Evolutionary conservation across 495 filamentous ascomycete species (phyloP).

Genomic region (Bathelium albidoporum): DNA sequence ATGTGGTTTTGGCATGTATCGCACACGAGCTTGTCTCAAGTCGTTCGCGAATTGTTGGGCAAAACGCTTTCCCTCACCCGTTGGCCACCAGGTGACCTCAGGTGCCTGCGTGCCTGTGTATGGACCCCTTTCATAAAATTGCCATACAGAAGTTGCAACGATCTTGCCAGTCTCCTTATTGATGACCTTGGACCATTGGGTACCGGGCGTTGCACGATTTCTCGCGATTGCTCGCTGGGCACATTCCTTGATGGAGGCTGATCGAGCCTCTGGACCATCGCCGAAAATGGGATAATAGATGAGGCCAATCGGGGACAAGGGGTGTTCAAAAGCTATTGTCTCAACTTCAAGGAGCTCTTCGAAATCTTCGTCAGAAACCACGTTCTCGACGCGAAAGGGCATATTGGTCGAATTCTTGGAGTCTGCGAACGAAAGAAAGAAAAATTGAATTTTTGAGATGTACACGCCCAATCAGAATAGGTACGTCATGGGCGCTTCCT

Average conservation of each 20-base stretch:
- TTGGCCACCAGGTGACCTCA: slow-evolving; percentile 1
- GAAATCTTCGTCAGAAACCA: slow-evolving; percentile 1
- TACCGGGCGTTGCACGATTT: background rate
- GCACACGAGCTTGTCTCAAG: background rate
- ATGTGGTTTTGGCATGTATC: background rate
- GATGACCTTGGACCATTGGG: background rate
- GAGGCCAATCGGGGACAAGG: background rate
- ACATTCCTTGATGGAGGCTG: background rate
- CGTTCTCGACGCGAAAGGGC: background rate
- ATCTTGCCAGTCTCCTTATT: background rate
- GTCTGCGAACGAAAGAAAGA: background rate
- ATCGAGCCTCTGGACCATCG: background rate
- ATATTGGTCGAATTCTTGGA: background rate
- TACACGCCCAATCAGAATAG: background rate
- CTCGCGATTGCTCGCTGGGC: background rate
- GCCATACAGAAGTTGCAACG: background rate
- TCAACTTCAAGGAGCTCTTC: slow-evolving; percentile 1
- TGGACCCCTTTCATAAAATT: background rate
- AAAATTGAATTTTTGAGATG: background rate
- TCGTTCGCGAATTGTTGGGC: background rate
- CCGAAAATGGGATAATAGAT: slow-evolving; percentile 2
- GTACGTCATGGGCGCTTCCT: slow-evolving; percentile 3
- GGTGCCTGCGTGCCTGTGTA: background rate
- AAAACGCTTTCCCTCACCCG: background rate
- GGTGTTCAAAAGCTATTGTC: background rate